Evolutionary conservation across 495 filamentous ascomycete species (phyloP).

Genomic region (Aspergillus saccharolyticus): DNA sequence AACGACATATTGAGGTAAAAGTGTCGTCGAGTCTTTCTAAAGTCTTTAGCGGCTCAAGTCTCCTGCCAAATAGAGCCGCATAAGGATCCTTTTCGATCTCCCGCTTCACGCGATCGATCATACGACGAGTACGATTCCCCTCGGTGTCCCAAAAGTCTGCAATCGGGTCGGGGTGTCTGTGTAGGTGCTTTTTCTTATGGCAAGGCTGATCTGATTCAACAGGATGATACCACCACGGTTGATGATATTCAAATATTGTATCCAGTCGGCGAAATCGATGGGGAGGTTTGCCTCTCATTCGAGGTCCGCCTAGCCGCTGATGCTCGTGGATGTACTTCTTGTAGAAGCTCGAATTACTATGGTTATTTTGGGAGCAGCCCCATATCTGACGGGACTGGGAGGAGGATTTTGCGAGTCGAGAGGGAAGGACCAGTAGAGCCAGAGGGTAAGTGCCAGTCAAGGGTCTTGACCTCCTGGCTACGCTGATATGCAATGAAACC

Average conservation of each 20-base stretch:
- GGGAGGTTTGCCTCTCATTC: constrained; percentile 8
- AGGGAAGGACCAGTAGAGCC: background rate
- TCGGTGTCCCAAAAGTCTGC: constrained; percentile 19
- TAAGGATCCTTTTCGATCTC: constrained; percentile 38
- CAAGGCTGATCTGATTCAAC: constrained; percentile 5
- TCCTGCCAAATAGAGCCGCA: constrained; percentile 37
- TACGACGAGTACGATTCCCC: constrained; percentile 18
- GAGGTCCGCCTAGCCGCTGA: constrained; percentile 14
- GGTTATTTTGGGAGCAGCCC: background rate
- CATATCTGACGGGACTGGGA: constrained; percentile 6
- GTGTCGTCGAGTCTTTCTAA: constrained; percentile 14
- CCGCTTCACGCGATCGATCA: constrained; percentile 31
- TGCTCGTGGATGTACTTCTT: constrained; percentile 14
- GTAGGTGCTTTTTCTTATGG: constrained; percentile 12
- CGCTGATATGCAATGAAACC: background rate
- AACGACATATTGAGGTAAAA: constrained; percentile 27
- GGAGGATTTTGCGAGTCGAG: background rate
- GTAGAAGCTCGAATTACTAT: background rate
- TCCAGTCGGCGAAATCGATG: constrained; percentile 6
- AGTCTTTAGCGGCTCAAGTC: constrained; percentile 20
- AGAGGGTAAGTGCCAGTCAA: background rate
- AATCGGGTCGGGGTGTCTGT: background rate
- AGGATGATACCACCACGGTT: constrained; percentile 10
- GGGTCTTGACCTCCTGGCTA: background rate
- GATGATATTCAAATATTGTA: constrained; percentile 2